Evolutionary conservation across 2,329 filamentous ascomycete species (phyloP), one percentile per base, ranked within the genome.

Genomic region (Colletotrichum sp.): DNA sequence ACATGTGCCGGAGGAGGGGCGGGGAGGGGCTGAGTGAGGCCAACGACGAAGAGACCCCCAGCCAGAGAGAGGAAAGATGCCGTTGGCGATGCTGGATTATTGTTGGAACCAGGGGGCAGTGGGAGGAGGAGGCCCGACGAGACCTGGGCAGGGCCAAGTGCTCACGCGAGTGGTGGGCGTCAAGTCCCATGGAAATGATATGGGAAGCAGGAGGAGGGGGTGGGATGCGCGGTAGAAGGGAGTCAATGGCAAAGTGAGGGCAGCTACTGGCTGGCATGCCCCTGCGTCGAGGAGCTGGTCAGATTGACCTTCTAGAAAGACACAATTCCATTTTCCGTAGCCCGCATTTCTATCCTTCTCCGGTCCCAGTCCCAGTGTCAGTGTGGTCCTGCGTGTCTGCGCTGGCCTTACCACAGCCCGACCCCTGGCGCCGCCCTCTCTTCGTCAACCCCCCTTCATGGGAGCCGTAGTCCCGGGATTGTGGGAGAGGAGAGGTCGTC

Each of bases 281-380:
- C 59, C 43, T 26, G 73, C 43, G 30, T 68, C 18, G 70, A 43
- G 26, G 36, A 63, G 70, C 32, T 75, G 70, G 43, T 60, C 57
- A 63, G 55, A 63, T 55, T 52, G 39, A 63, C 36, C 72, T 75
- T 75, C 69, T 75, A 72, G 72, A 72, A 75, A 61, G 72, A 67
- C 72, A 52, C 70, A 55, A 73, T 68, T 59, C 59, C 57, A 52
- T 68, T 68, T 68, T 30, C 32, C 39, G 39, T 48, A 48, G 39
- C 39, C 18, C 39, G 39, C 39, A 48, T 48, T 48, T n/a, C 39
- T 48, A 18, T n/a, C 39, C 39, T 48, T 48, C 39, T 48, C 39
- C 39, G 18, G 39, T 48, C 39, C 39, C 39, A 48, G 39, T n/a
- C 39, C 5, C 18, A n/a, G 39, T n/a, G 18, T 48, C 18, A 48